These are phyloP conservation scores for Cryptococcus sp. DNA, from an alignment of 1,284 basidiomycete species.

Conservation along the genomic window DNA sequence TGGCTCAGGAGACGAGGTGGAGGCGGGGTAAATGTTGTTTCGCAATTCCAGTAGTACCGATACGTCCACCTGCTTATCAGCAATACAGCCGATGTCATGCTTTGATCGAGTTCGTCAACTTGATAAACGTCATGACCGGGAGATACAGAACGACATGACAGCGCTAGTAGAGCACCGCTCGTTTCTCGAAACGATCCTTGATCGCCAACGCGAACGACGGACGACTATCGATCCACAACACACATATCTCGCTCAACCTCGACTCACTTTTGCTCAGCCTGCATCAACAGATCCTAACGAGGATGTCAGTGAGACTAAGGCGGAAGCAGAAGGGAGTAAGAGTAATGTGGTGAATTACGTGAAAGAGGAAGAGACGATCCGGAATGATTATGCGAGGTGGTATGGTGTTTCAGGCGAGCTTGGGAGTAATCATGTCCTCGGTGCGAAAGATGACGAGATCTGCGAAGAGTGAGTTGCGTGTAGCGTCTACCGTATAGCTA, in stretches of 20 bases:
- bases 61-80: no score
- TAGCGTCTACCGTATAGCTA: not conserved
- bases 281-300: not conserved
- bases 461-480: slow-evolving; percentile 81
- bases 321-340: slow-evolving; percentile 7
- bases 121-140: no score
- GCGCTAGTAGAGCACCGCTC: slow-evolving; percentile 57
- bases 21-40: no score
- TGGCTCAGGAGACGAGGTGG: no score
- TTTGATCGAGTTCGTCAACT: no score
- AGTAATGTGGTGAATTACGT: slow-evolving; percentile 19
- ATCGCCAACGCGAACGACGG: slow-evolving; percentile 55
- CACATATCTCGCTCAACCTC: slow-evolving; percentile 57
- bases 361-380: slow-evolving; percentile 23
- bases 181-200: slow-evolving; percentile 55
- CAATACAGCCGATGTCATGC: no score
- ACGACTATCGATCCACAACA: slow-evolving; percentile 54
- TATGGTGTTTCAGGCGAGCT: slow-evolving; percentile 88
- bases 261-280: slow-evolving; percentile 38
- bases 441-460: slow-evolving; percentile 76
- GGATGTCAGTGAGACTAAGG: not conserved
- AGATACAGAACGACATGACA: slow-evolving; percentile 8
- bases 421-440: slow-evolving; percentile 87
- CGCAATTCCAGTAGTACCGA: no score
- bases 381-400: slow-evolving; percentile 67